A percentile compares a stretch with the other conserved stretches of the same genome.
Conservation (phyloP, 2,329 filamentous ascomycete genomes). For the Microascus cirrosus region DNA sequence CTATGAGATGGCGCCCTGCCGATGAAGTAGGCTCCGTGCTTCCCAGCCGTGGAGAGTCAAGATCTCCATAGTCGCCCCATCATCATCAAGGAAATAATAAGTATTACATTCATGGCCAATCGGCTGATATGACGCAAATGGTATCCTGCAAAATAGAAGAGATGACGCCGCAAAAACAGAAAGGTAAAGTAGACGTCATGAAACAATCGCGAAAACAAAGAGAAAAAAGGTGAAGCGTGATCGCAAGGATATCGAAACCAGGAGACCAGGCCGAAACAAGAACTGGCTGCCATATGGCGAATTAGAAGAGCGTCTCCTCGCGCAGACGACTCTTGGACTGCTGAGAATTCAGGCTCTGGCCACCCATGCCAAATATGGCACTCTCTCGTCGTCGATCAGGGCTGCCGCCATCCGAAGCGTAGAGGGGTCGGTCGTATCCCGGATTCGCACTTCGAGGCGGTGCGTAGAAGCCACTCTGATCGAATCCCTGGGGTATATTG, state of each 20-base stretch:
- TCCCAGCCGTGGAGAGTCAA: not conserved
- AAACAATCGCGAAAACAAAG: not conserved
- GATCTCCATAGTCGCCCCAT: not conserved
- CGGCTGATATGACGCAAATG: not conserved
- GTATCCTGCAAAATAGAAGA: constrained; percentile 6
- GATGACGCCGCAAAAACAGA: constrained; percentile 6
- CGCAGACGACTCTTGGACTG: constrained; percentile 40
- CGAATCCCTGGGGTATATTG: constrained; percentile 8
- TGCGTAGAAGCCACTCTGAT: constrained; percentile 10
- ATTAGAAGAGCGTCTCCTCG: constrained; percentile 34
- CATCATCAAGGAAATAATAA: not conserved
- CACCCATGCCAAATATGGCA: constrained; percentile 43
- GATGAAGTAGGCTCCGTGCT: not conserved
- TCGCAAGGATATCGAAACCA: not conserved
- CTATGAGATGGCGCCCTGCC: not conserved
- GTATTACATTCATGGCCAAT: not conserved
- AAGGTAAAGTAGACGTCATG: not conserved
- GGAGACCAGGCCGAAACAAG: not conserved
- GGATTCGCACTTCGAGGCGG: constrained; percentile 10
- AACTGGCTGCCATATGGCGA: not conserved
- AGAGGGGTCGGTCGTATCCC: constrained; percentile 12
- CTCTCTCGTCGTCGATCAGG: constrained; percentile 40
- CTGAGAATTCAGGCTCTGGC: constrained; percentile 18
- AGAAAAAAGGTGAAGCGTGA: not conserved
- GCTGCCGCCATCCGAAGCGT: not conserved